phyloP scores from a whole-genome alignment of 345 rosid species.

The Populus simonii region DNA sequence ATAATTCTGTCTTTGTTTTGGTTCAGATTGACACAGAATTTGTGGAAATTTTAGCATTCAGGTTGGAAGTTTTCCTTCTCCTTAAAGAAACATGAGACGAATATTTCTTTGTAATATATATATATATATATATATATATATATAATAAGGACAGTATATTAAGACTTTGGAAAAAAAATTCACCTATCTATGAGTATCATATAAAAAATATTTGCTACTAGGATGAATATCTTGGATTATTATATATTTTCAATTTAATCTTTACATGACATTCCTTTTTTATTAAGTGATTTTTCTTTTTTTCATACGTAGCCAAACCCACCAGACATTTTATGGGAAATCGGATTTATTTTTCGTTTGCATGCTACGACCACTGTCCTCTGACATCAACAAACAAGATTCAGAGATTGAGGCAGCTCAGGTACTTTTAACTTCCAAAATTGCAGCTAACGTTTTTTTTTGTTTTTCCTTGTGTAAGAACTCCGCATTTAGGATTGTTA shows the following conservation, averaged over 20 bases:
- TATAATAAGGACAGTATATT: background rate
- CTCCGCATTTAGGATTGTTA: background rate
- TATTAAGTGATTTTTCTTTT: background rate
- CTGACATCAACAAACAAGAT: conserved; percentile 46
- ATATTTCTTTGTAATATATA: background rate
- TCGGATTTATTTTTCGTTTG: conserved; percentile 61
- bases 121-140: background rate
- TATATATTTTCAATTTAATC: no score
- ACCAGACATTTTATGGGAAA: conserved; percentile 47
- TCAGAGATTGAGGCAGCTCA: conserved; percentile 58
- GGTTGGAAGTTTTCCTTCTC: conserved; percentile 29
- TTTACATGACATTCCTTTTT: background rate
- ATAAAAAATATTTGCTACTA: no score
- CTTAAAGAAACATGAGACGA: no score
- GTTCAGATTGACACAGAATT: conserved; percentile 62
- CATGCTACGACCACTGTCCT: conserved; percentile 43
- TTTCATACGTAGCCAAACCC: conserved; percentile 50
- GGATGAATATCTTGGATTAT: no score
- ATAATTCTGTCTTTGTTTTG: background rate
- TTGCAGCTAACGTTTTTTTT: background rate
- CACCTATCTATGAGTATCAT: no score
- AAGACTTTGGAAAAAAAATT: no score
- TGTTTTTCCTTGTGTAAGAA: no score
- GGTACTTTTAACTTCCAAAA: conserved; percentile 26
- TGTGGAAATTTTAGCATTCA: conserved; percentile 58